These are phyloP conservation scores for Raddia distichophylla DNA, from an alignment of 176 grass and related monocot species.

Conservation along the genomic window DNA sequence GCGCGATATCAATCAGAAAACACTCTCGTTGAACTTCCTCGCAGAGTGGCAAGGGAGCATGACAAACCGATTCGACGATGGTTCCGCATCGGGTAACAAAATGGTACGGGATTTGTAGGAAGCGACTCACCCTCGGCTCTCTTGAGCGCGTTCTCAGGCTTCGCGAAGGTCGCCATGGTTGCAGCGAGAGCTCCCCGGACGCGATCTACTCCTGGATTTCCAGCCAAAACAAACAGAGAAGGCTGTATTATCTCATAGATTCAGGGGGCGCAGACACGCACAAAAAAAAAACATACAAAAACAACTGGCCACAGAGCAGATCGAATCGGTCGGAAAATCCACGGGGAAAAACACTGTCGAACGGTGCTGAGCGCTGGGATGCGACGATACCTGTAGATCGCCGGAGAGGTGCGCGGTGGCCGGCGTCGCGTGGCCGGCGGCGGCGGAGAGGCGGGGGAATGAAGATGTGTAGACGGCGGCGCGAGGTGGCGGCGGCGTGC, in stretches of 20 bases:
- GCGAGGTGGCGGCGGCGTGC: constrained; percentile 5
- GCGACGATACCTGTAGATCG: constrained; percentile 51
- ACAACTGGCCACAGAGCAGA: background rate
- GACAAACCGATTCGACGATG: too few species aligned
- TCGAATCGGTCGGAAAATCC: background rate
- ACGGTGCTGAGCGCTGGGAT: background rate
- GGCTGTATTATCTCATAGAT: background rate
- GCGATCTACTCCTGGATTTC: constrained; percentile 49
- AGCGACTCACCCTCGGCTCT: constrained; percentile 70
- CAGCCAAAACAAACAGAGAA: constrained; percentile 8
- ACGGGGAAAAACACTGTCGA: background rate
- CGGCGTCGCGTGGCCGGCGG: constrained; percentile 25
- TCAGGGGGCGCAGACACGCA: background rate
- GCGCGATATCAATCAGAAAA: background rate
- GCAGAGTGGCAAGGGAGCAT: too few species aligned
- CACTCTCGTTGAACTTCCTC: background rate
- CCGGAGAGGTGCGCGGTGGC: constrained; percentile 21
- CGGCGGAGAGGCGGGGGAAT: background rate
- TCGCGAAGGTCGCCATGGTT: constrained; percentile 86
- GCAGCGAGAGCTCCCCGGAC: constrained; percentile 36
- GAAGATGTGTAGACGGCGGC: background rate
- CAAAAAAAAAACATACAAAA: background rate
- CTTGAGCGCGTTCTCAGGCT: constrained; percentile 97
- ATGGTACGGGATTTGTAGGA: too few species aligned
- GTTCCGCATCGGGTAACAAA: too few species aligned